Conservation (phyloP, 805 yeast genomes). For the Lipomyces orientalis region DNA sequence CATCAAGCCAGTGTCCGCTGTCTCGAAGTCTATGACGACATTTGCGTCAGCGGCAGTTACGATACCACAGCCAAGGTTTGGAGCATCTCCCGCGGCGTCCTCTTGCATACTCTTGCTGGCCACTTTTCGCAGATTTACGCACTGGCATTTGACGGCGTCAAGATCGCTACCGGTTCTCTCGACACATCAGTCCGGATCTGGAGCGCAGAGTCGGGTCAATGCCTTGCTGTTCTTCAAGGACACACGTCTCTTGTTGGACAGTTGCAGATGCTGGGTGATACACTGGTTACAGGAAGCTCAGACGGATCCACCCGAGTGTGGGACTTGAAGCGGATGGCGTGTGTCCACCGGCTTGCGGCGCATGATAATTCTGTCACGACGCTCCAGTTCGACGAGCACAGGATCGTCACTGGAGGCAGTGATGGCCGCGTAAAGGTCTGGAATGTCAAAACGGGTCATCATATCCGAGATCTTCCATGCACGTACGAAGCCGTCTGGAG, state of each 20-base stretch:
- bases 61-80: conserved; percentile 88
- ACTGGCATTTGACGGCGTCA: conserved; percentile 88
- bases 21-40: conserved; percentile 75
- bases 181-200: conserved; percentile 95
- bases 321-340: conserved; percentile 79
- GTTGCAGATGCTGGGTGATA: conserved; percentile 71
- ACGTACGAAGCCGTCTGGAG: conserved; percentile 51
- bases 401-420: conserved; percentile 52
- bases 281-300: conserved; percentile 82
- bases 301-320: conserved; percentile 83
- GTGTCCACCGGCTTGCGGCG: conserved; percentile 66
- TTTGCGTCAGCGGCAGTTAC: conserved; percentile 89
- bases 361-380: conserved; percentile 53
- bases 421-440: conserved; percentile 52
- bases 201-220: conserved; percentile 88
- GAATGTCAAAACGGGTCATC: conserved; percentile 49
- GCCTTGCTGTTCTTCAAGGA: conserved; percentile 73
- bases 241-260: conserved; percentile 95
- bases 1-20: conserved; percentile 76
- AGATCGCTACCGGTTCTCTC: conserved; percentile 92
- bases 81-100: conserved; percentile 88
- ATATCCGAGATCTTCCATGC: conserved; percentile 46
- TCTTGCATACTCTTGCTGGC: conserved; percentile 88
- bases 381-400: conserved; percentile 48
- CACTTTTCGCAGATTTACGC: conserved; percentile 90